Conservation (phyloP, 306 rosid genomes). For the Vachellia pachyceras region DNA sequence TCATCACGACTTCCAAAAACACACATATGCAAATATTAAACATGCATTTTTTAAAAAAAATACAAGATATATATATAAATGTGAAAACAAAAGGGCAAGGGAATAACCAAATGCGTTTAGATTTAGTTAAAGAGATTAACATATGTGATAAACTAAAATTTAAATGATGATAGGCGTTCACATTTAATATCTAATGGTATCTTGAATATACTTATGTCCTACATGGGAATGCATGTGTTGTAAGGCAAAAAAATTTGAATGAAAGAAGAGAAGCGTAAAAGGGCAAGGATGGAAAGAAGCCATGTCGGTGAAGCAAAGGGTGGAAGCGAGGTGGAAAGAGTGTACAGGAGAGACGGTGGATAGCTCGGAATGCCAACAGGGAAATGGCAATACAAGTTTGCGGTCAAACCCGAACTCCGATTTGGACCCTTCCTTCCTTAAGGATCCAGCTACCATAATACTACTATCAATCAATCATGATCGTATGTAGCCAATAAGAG, state of each 20-base stretch:
- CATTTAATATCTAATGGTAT: too few relatives aligned
- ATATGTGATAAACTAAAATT: too few relatives aligned
- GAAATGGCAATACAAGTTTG: neutral
- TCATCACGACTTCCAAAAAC: too few relatives aligned
- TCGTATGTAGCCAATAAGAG: neutral
- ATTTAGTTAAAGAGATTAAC: too few relatives aligned
- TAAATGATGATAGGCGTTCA: too few relatives aligned
- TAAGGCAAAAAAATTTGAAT: neutral
- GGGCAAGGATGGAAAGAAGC: neutral
- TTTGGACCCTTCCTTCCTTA: neutral
- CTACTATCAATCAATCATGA: too few relatives aligned
- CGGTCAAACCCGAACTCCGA: neutral
- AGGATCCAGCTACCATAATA: neutral
- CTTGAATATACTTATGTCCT: too few relatives aligned
- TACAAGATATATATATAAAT: neutral
- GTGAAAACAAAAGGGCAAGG: neutral
- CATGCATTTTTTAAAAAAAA: neutral
- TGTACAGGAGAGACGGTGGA: neutral
- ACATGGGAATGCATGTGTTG: too few relatives aligned
- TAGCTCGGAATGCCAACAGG: neutral
- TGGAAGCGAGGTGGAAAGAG: neutral
- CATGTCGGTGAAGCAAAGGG: neutral
- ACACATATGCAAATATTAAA: too few relatives aligned
- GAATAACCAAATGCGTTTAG: too few relatives aligned
- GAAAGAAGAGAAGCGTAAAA: neutral